Conservation (phyloP, 495 filamentous ascomycete genomes). For the Chaetomium fimeti region DNA sequence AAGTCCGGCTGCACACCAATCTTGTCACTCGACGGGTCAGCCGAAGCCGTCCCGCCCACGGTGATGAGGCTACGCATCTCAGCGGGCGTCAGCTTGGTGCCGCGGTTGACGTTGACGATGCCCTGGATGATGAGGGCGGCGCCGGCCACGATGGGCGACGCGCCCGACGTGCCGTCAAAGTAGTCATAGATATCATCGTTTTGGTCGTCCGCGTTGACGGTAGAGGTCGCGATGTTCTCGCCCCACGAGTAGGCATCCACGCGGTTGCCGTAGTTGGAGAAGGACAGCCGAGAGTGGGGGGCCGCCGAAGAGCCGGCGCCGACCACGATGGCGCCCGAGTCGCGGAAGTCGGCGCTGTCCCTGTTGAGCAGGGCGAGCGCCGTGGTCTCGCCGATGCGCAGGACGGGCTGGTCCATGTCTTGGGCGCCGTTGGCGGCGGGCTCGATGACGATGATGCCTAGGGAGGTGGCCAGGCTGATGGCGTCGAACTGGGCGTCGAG, state of each 20-base stretch:
- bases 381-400: not conserved
- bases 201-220: not conserved
- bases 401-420: slow-evolving; percentile 5
- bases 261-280: slow-evolving; percentile 17
- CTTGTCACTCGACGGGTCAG: not conserved
- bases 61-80: slow-evolving; percentile 13
- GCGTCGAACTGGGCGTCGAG: slow-evolving; percentile 17
- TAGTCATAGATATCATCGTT: not conserved
- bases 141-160: slow-evolving; percentile 19
- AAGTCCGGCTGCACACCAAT: slow-evolving; percentile 23
- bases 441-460: slow-evolving; percentile 20
- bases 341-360: slow-evolving; percentile 10
- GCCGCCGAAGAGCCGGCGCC: not conserved
- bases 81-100: slow-evolving; percentile 11
- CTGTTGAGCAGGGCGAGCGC: not conserved
- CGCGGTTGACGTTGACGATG: slow-evolving; percentile 13
- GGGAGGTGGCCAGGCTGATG: slow-evolving; percentile 14
- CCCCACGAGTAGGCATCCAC: slow-evolving; percentile 23
- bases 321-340: slow-evolving; percentile 18
- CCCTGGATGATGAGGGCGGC: slow-evolving; percentile 20
- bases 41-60: slow-evolving; percentile 6
- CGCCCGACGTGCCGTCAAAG: slow-evolving; percentile 22
- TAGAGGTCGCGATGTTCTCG: slow-evolving; percentile 17
- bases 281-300: slow-evolving; percentile 3
- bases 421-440: slow-evolving; percentile 15